Evolutionary conservation across 345 rosid species (phyloP), one percentile per base, ranked within the genome.

Genomic region (Triadica sebifera): DNA sequence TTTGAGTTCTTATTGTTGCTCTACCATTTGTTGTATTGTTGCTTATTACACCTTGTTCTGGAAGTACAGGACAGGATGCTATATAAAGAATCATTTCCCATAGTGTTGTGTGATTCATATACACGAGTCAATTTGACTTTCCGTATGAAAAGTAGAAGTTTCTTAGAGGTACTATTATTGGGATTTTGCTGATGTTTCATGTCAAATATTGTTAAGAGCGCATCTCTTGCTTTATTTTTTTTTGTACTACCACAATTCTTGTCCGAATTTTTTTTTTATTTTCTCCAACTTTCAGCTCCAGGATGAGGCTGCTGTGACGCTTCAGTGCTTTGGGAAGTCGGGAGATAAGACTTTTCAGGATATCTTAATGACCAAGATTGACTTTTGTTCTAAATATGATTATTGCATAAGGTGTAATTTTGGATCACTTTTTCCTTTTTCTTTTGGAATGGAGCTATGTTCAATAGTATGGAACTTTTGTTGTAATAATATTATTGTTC

Each of bases 301-400:
- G 80, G 83, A 89, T 49, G 98, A 94, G 88, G 93, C 90, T 81
- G 80, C 88, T 71, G 75, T 80, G 37, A 81, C 95, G 39, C 91
- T 91, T 80, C 80, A 74, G 75, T 92, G 95, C 84, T 80, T 89
- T 71, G 90, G 78, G 65, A 89, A 83, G 81, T 86, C 87, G 77
- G 82, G 82, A 84, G 91, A 89, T 86, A 83, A 88, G 80, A 98
- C 95, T 19, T 92, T 91, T 57, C 92, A 92, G 85, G 92, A 89
- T 75, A 76, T 85, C 59, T 85, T 94, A 72, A 79, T 87, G 76
- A 89, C 93, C 52, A 92, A 91, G 86, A 72, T 91, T 8, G 97
- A 94, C 82, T 84, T 81, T 82, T 89, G 93, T 81, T 81, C 89
- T 76, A 94, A 87, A 86, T 94, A 84, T 75, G 98, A 94, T 76